phyloP scores from a whole-genome alignment of 2,329 filamentous ascomycete species.

The Venturiaceae sp. region DNA sequence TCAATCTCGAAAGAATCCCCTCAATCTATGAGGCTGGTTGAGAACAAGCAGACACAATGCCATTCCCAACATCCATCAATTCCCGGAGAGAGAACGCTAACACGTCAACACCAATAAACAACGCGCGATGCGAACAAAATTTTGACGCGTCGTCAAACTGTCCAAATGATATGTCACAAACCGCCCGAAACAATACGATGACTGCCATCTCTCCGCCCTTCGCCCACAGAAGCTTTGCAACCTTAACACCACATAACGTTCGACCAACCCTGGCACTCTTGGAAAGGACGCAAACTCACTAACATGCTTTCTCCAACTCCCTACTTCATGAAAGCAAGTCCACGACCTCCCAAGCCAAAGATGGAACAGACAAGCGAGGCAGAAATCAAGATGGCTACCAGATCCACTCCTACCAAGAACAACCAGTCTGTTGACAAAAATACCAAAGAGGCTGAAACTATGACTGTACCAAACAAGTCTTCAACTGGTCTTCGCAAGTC shows the following conservation, averaged over 20 bases:
- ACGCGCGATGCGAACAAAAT: background rate
- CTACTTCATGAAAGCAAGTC: background rate
- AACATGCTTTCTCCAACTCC: background rate
- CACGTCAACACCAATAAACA: background rate
- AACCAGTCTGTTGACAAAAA: background rate
- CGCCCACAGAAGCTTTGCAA: background rate
- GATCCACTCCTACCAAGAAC: background rate
- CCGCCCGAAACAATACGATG: no score
- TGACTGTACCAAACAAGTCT: background rate
- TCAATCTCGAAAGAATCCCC: no score
- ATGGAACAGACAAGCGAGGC: no score
- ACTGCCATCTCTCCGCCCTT: no score
- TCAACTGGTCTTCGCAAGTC: background rate
- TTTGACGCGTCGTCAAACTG: background rate
- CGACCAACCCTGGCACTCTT: no score
- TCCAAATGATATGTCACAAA: background rate
- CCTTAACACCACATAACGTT: background rate
- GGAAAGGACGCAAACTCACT: no score
- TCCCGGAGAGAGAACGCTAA: background rate
- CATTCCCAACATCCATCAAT: background rate
- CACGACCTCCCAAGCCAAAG: no score
- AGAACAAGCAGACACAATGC: no score
- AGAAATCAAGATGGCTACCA: no score
- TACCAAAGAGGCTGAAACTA: background rate
- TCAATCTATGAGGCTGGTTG: no score